Evolutionary conservation across 805 yeast genomes (phyloP).

Genomic region (Yamadazyma takamatsuzukensis): DNA sequence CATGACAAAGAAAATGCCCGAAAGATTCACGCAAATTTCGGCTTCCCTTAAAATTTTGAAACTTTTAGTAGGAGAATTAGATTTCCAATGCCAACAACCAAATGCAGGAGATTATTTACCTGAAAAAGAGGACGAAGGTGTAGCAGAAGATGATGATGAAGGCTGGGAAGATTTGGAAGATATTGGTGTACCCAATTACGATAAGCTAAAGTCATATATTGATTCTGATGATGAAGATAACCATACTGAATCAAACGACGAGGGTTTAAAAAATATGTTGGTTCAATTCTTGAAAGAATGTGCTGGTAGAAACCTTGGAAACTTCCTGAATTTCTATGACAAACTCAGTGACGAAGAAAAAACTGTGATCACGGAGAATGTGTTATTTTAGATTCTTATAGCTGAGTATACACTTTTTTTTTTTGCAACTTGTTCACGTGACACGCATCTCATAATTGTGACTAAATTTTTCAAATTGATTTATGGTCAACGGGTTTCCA

Average conservation of each 20-base stretch:
- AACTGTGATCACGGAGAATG: constrained; percentile 46
- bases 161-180: constrained; percentile 81
- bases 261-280: constrained; percentile 39
- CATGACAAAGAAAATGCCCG: constrained; percentile 65
- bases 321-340: constrained; percentile 52
- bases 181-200: constrained; percentile 58
- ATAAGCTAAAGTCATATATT: constrained; percentile 57
- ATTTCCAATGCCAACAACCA: constrained; percentile 56
- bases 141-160: constrained; percentile 43
- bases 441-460: neutral
- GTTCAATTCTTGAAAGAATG: constrained; percentile 55
- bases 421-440: neutral
- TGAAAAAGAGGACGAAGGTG: constrained; percentile 36
- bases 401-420: neutral
- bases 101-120: constrained; percentile 36
- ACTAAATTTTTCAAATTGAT: neutral
- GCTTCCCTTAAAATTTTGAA: constrained; percentile 72
- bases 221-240: constrained; percentile 42
- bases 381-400: constrained; percentile 25
- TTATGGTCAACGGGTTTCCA: no score
- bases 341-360: constrained; percentile 51
- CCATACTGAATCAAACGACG: constrained; percentile 24
- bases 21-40: constrained; percentile 59
- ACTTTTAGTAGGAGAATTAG: constrained; percentile 65
- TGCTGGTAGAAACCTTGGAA: constrained; percentile 44